A percentile compares a stretch with the other conserved stretches of the same genome.
Conservation (phyloP, 495 filamentous ascomycete genomes). For the Terfezia boudieri region DNA sequence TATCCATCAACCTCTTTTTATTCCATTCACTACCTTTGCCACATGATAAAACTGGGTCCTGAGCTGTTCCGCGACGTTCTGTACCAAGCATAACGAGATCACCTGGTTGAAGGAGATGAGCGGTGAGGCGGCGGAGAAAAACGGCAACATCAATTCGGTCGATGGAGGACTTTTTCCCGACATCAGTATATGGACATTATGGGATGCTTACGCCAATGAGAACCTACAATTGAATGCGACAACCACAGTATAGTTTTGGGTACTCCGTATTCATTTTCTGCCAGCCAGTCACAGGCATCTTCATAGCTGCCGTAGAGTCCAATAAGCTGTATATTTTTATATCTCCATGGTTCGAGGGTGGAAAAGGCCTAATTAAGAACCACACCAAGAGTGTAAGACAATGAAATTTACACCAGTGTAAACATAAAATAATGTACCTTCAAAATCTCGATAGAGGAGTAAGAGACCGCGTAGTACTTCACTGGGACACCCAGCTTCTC, state of each 20-base stretch:
- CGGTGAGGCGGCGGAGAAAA: background rate
- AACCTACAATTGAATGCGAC: background rate
- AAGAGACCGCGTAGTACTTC: background rate
- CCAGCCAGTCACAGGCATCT: background rate
- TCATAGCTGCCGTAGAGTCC: background rate
- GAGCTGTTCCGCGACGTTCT: background rate
- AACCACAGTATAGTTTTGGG: background rate
- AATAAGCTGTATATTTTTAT: background rate
- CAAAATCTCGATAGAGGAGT: background rate
- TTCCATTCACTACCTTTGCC: background rate
- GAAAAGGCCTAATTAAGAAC: background rate
- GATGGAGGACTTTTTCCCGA: background rate
- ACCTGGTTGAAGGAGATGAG: background rate
- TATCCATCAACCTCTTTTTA: background rate
- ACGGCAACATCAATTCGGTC: background rate
- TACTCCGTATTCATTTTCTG: background rate
- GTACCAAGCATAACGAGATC: background rate
- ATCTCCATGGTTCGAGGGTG: background rate
- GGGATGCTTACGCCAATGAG: background rate
- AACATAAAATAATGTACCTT: background rate
- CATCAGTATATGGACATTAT: no score
- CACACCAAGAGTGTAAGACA: no score
- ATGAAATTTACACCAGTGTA: no score
- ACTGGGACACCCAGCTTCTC: background rate
- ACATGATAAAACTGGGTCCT: background rate